Conservation (phyloP, 2,329 filamentous ascomycete species). For the Cercospora zeae-maydis region DNA sequence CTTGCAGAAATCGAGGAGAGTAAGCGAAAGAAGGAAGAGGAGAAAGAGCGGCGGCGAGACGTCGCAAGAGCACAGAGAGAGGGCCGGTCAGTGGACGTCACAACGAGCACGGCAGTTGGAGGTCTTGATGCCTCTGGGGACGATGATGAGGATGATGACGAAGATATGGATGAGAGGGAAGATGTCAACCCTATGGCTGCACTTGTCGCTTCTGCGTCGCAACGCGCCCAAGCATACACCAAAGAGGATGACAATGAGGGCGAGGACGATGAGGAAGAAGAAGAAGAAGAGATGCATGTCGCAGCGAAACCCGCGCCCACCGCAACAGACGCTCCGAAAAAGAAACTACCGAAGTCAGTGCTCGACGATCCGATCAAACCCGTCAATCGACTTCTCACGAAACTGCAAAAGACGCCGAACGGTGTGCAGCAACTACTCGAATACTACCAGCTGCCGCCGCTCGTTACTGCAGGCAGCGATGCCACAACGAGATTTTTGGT, state of each 20-base stretch:
- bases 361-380: conserved; percentile 90
- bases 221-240: conserved; percentile 66
- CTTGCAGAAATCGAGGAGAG: conserved; percentile 92
- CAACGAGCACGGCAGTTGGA: conserved; percentile 51
- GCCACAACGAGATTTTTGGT: conserved; percentile 85
- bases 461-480: conserved; percentile 68
- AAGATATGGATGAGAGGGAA: conserved; percentile 59
- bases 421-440: conserved; percentile 75
- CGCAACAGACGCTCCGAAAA: conserved; percentile 39
- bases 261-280: conserved; percentile 52
- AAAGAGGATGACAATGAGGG: conserved; percentile 58
- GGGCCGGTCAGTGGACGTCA: conserved; percentile 36
- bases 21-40: conserved; percentile 74
- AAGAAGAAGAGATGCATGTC: conserved; percentile 10
- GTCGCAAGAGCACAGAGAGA: conserved; percentile 54
- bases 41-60: conserved; percentile 67
- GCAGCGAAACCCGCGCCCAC: conserved; percentile 6
- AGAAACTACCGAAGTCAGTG: conserved; percentile 88
- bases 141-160: conserved; percentile 52
- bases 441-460: conserved; percentile 78
- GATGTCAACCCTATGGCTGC: conserved; percentile 85
- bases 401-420: conserved; percentile 68
- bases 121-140: conserved; percentile 49
- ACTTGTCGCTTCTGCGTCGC: conserved; percentile 77
- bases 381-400: conserved; percentile 76